phyloP scores from a whole-genome alignment of 2,329 filamentous ascomycete genomes.

The Alternaria consortialis region DNA sequence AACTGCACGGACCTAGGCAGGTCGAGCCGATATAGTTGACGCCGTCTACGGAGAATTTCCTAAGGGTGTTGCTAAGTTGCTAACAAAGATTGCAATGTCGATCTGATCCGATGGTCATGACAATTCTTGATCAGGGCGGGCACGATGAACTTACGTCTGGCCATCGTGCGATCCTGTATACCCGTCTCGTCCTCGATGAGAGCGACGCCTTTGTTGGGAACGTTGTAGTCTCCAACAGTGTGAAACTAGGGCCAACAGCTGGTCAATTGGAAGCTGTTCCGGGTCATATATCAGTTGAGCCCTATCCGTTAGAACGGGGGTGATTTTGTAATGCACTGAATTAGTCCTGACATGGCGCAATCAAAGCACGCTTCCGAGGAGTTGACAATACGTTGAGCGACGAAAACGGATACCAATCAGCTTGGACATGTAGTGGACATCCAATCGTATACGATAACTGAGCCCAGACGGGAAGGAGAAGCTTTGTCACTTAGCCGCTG shows the following conservation, averaged over 20 bases:
- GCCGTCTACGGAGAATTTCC: constrained; percentile 3
- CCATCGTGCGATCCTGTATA: neutral
- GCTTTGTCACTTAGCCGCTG: constrained; percentile 20
- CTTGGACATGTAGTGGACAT: constrained; percentile 2
- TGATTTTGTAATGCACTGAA: constrained; percentile 1
- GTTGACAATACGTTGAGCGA: constrained; percentile 8
- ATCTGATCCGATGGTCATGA: neutral
- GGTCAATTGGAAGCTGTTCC: constrained; percentile 6
- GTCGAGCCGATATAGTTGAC: constrained; percentile 12
- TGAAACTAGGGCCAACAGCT: neutral
- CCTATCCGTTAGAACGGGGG: neutral
- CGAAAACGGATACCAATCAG: constrained; percentile 11
- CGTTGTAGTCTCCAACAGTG: neutral
- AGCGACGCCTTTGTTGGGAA: neutral
- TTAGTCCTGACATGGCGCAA: constrained; percentile 1
- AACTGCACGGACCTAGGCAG: neutral
- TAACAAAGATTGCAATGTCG: constrained; percentile 3
- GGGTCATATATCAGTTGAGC: neutral
- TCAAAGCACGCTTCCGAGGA: constrained; percentile 9
- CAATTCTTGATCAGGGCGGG: neutral
- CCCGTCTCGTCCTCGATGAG: neutral
- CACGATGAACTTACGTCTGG: neutral
- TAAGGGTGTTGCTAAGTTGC: neutral
- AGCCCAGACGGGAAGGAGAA: constrained; percentile 13
- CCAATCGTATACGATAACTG: constrained; percentile 15